Evolutionary conservation across 768 basidiomycete species (phyloP), one percentile per base, ranked within the genome.

Genomic region (Phaeotremella skinneri): DNA sequence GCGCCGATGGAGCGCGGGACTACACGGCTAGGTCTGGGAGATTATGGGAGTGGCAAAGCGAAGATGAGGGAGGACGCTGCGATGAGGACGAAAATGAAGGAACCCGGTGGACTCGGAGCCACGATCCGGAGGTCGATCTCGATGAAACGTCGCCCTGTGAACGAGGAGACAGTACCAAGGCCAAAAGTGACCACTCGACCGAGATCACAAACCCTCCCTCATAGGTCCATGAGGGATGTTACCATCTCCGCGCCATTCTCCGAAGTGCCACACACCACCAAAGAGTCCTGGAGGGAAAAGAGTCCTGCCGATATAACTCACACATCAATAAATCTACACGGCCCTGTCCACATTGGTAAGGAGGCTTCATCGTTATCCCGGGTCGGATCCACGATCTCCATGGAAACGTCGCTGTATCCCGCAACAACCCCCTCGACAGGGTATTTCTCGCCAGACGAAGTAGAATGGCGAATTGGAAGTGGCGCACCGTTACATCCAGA

Each of bases 1-100:
- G 60, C 54, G 7, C 20, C 56, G 4, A 65, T 61, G 61, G n/a
- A 23, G 11, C 56, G 63, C 4, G 67, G 63, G 13, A 58, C 49
- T 42, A 61, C 58, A 4, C 32, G 63, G 23, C 50, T 52, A 14
- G 60, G 59, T 6, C 34, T 61, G 9, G 63, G 59, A 27, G 23
- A 23, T 5, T 61, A 52, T 37, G 63, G 64, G 17, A 42, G 51
- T 14, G 58, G 58, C 6, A 66, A 66, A 31, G 5, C 49, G 13
- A 54, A 42, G 41, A 61, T 50, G 2, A 43, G 57, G 29, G 57
- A 59, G 39, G 63, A 68, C 37, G 55, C 50, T 1, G 62, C 45
- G 27, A 41, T 52, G 26, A 26, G 55, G 13, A 26, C 31, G n/a
- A 32, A n/a, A 5, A 34, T 34, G 14, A 30, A 30, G 26, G 23